Base-by-base conservation (phyloP, 1,284 basidiomycete species). In the Puccinia hordei region DNA sequence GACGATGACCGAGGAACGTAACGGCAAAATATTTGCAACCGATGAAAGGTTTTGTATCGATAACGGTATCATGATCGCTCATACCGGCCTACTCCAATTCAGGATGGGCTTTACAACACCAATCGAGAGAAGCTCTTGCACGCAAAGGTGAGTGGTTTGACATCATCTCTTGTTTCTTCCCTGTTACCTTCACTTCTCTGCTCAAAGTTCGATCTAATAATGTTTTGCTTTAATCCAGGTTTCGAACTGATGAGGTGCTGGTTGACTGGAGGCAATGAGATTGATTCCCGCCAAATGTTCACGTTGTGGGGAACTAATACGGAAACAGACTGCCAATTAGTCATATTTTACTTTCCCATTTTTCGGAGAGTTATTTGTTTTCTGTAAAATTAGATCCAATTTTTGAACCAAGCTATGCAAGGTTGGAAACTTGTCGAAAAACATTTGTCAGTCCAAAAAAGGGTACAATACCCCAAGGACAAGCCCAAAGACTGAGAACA, bases 61-160 rank as follows among this genome's bases (percentile, higher is more conserved):
- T 86, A 99, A 99, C 84, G 97, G 97, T 2, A 96, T 99, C 84
- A 99, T 99, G 97, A 99, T 99, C 80, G 97, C 97, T 0, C 97
- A 99, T 86, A 97, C 97, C 1, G 96, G 96, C 35, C 88, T 99
- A 68, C 88, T 99, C 53, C 91, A 92, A 81, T 94, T 91, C 86
- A 89, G 97, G 8, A 98, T 97, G 94, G 96, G 96, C n/a, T 89
- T 90, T 82, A 86, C 87, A 66, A 97, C 94, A 0, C 89, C 91
- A 2, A 84, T 98, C 46, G 86, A 89, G 57, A 90, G 95, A 85
- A 94, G 91, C 81, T 91, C 90, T 49, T 95, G 93, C 83, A 98
- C 94, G 8, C 95, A 98, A 87, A 89, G 94, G 93, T 93, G 82
- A 41, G 61, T 22, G 15, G 9, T 53, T 44, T 19, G 10, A 38